phyloP scores from a whole-genome alignment of 371 early-diverging fungal species.

The Nematocida minor region DNA sequence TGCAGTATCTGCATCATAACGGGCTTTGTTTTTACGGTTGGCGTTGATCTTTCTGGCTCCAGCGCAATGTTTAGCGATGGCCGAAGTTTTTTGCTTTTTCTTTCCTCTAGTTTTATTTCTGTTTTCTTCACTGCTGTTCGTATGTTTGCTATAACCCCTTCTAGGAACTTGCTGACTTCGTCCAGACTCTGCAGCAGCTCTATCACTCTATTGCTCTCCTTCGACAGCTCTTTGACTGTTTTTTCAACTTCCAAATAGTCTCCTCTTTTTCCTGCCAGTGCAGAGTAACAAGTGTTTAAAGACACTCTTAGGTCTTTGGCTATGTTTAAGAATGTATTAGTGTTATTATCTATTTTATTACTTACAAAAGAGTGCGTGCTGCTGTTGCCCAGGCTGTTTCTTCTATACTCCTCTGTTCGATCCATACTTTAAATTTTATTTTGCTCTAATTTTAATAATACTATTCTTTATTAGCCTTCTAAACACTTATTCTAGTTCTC shows the following conservation, averaged over 20 bases:
- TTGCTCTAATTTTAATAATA: slow-evolving; percentile 5
- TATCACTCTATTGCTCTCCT: not conserved
- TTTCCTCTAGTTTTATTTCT: slow-evolving; percentile 24
- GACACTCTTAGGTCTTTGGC: slow-evolving; percentile 12
- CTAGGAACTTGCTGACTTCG: not conserved
- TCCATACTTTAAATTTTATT: slow-evolving; percentile 51
- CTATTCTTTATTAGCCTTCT: slow-evolving; percentile 32
- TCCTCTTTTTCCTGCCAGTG: not conserved
- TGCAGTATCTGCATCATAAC: slow-evolving; percentile 31
- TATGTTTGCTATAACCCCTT: not conserved
- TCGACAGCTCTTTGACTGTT: not conserved
- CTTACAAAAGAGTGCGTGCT: not conserved
- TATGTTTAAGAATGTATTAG: not conserved
- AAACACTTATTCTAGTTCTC: too few relatives aligned
- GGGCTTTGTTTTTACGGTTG: not conserved
- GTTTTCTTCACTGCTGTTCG: not conserved
- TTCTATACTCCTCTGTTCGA: slow-evolving; percentile 34
- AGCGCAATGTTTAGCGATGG: slow-evolving; percentile 40
- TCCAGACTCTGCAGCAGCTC: not conserved
- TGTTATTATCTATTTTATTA: not conserved
- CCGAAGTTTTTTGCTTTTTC: not conserved
- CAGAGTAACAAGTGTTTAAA: not conserved
- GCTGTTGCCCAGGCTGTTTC: not conserved
- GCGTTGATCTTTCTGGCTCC: slow-evolving; percentile 41
- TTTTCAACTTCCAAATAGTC: slow-evolving; percentile 34